Evolutionary conservation across 345 rosid genomes (phyloP), one percentile per base, ranked within the genome.

Genomic region (Corchorus olitorius): DNA sequence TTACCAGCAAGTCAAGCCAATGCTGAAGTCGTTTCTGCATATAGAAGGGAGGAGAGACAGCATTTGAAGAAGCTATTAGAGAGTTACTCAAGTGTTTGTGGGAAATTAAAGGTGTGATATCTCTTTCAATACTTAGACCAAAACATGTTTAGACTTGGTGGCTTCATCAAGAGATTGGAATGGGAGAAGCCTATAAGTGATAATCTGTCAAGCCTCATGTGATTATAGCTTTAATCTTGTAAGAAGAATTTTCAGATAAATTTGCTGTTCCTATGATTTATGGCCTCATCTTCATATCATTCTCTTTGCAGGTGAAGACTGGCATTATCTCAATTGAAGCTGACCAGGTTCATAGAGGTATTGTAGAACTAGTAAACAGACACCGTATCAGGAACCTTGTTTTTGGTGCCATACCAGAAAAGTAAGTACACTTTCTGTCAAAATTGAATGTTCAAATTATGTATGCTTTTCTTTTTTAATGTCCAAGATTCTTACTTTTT

Each of bases 1-100:
- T 69, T 92, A 53, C 94, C 93, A 0, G 97, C 85, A 10, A 86
- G 77, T 83, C 88, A 77, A 80, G 97, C 93, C 69, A 92, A 75
- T 78, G 71, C 54, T 12, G 84, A 82, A 75, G 86, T 86, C 22
- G 81, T 89, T 49, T 68, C 81, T 52, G 86, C 88, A 10, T 81
- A 77, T 65, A 85, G 97, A 82, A 82, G 70, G 66, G 82, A 83
- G 73, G 94, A 92, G 84, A 87, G 49, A 72, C 83, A 84, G 33
- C 75, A 75, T 80, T 77, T 81, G 76, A 74, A 69, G 72, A 85
- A 81, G 67, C 92, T 85, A 35, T 80, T 92, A 53, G 82, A 74
- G 20, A 70, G 75, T 41, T 89, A 89, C 86, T 73, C 81, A 81
- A 62, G 41, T 43, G 68, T 84, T 79, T 85, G 87, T 64, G 48